phyloP scores from a whole-genome alignment of 768 basidiomycete species.

The Suillus tomentosus region DNA sequence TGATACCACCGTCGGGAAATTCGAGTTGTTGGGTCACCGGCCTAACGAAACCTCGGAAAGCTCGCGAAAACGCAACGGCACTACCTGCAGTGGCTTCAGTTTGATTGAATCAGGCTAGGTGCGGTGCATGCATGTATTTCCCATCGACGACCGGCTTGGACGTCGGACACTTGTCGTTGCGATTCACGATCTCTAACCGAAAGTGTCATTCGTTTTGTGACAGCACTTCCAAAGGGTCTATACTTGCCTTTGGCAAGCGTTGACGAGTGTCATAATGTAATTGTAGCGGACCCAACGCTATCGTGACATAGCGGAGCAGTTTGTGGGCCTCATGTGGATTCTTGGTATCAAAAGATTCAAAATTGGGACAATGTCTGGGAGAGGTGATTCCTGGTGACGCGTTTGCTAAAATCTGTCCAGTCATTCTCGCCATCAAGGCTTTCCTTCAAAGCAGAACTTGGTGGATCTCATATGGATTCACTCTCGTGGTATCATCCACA shows the following conservation, averaged over 20 bases:
- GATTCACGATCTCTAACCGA: background rate
- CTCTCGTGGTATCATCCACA: constrained; percentile 1
- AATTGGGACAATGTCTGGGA: background rate
- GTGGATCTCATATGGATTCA: background rate
- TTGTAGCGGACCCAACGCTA: background rate
- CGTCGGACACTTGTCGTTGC: background rate
- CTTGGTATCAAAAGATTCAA: background rate
- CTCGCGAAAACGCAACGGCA: background rate
- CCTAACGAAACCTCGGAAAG: background rate
- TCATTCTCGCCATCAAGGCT: too few species aligned
- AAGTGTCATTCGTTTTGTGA: background rate
- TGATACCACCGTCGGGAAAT: background rate
- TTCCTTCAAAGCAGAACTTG: background rate
- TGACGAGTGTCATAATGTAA: background rate
- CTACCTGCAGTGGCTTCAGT: background rate
- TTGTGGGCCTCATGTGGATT: background rate
- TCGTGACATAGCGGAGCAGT: background rate
- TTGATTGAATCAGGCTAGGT: background rate
- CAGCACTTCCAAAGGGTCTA: background rate
- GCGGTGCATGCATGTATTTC: background rate
- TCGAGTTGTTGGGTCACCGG: background rate
- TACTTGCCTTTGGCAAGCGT: background rate
- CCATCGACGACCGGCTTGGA: background rate
- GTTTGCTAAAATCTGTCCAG: background rate
- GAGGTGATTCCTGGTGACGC: background rate